Evolutionary conservation across 2,329 filamentous ascomycete species (phyloP), one percentile per base, ranked within the genome.

Genomic region (Hymenoscyphus repandus): DNA sequence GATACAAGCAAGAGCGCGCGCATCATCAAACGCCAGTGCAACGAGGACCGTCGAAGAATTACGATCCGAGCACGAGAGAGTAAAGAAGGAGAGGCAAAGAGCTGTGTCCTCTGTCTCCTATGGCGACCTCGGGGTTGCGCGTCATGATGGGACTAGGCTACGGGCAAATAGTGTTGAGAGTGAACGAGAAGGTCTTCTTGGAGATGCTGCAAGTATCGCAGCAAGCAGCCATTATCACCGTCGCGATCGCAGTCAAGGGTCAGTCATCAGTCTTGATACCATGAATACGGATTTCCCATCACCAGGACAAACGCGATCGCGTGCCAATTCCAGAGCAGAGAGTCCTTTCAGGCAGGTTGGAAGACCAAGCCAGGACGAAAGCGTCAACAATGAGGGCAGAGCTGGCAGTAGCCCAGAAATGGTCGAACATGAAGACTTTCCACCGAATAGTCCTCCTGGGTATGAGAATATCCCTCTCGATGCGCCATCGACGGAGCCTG

Each of bases 101-200:
- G 77, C 85, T 13, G 82, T 90, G 3, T 88, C 85, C 40, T 85
- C 82, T 50, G 88, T 93, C 15, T 82, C 83, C 39, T 93, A 93
- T 60, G 85, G 79, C 9, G 85, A 88, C 38, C 68, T 93, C 4
- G 88, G 88, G 32, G 79, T 91, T 12, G 87, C 86, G 0, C 76
- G 85, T 40, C 86, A 88, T 61, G 88, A 93, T 60, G 88, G 88
- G 45, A 88, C 86, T 1, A 75, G 88, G 41, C 69, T 93, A 27
- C 78, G 88, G 30, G 85, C 85, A 33, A 86, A 83, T 62, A 90
- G 85, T 55, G 76, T 74, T 15, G 87, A 90, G 58, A 88, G 83
- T 61, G 86, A 92, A 64, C 74, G 82, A 30, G 72, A 84, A 39
- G 86, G 86, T 1, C 70, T 92, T 7, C 74, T 92, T 11, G 86